phyloP scores from a whole-genome alignment of 495 filamentous ascomycete genomes.

The Aspergillus egyptiacus region DNA sequence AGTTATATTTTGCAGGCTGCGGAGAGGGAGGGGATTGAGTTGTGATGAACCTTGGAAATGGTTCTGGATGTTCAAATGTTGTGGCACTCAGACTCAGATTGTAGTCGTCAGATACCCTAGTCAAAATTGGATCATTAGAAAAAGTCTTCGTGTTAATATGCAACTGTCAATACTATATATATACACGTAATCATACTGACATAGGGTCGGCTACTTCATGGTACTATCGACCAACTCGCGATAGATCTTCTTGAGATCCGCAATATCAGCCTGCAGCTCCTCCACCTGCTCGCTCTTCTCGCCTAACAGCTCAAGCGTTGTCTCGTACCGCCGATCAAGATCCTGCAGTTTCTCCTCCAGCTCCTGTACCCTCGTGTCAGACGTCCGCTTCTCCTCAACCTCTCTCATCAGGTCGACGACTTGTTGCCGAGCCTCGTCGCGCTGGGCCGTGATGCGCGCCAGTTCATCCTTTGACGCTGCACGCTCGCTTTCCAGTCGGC shows the following conservation, averaged over 20 bases:
- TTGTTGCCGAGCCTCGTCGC: constrained; percentile 87
- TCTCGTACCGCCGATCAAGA: constrained; percentile 68
- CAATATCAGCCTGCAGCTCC: constrained; percentile 81
- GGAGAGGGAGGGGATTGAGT: constrained; percentile 80
- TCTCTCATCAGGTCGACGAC: constrained; percentile 85
- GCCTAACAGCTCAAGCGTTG: constrained; percentile 87
- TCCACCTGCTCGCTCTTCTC: constrained; percentile 95
- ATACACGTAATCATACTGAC: constrained; percentile 12
- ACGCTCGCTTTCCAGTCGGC: constrained; percentile 85
- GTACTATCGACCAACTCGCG: constrained; percentile 84
- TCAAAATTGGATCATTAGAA: no score
- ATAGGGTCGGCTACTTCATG: constrained; percentile 49
- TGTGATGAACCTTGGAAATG: constrained; percentile 20
- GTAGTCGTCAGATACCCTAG: not conserved
- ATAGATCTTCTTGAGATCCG: constrained; percentile 92
- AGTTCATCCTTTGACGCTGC: constrained; percentile 81
- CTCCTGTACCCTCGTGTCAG: constrained; percentile 52
- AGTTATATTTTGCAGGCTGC: constrained; percentile 74
- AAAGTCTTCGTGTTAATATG: not conserved
- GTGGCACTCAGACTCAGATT: not conserved
- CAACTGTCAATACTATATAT: constrained; percentile 1
- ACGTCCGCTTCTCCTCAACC: constrained; percentile 59
- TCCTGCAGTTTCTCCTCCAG: constrained; percentile 59
- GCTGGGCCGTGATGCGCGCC: constrained; percentile 66
- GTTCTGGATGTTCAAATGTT: no score